Evolutionary conservation across 208 protist genomes (phyloP).

Genomic region (Tritrichomonas foetus): DNA sequence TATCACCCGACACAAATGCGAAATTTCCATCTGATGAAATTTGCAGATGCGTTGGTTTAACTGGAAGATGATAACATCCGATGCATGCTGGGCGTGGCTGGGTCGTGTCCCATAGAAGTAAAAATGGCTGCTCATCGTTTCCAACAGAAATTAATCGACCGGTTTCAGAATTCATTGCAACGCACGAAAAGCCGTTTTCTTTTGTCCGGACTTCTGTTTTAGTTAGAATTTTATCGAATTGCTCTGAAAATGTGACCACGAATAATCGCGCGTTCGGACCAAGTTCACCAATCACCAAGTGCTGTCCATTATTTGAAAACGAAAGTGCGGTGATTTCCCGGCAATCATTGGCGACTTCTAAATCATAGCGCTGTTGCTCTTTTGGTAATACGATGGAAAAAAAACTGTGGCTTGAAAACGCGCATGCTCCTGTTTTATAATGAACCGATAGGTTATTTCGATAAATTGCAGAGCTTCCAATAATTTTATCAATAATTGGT

Average conservation of each 20-base stretch:
- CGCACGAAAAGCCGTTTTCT: constrained; percentile 26
- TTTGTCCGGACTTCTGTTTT: not conserved
- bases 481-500: constrained; percentile 24
- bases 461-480: not conserved
- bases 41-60: not conserved
- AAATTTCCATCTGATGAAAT: not conserved
- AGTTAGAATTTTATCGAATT: not conserved
- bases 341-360: not conserved
- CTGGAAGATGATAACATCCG: not conserved
- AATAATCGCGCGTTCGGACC: not conserved
- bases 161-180: not conserved
- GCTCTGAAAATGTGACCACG: not conserved
- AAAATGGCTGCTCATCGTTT: constrained; percentile 31
- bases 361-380: constrained; percentile 29
- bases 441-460: constrained; percentile 3
- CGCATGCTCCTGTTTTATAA: constrained; percentile 5
- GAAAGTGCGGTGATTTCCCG: not conserved
- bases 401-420: constrained; percentile 11
- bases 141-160: constrained; percentile 11
- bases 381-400: constrained; percentile 9
- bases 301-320: not conserved
- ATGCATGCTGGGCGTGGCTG: not conserved
- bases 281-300: not conserved
- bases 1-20: constrained; percentile 2
- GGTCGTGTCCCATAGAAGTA: not conserved